Evolutionary conservation across 2,329 filamentous ascomycete species (phyloP).

Genomic region (Verticillium nubilum): DNA sequence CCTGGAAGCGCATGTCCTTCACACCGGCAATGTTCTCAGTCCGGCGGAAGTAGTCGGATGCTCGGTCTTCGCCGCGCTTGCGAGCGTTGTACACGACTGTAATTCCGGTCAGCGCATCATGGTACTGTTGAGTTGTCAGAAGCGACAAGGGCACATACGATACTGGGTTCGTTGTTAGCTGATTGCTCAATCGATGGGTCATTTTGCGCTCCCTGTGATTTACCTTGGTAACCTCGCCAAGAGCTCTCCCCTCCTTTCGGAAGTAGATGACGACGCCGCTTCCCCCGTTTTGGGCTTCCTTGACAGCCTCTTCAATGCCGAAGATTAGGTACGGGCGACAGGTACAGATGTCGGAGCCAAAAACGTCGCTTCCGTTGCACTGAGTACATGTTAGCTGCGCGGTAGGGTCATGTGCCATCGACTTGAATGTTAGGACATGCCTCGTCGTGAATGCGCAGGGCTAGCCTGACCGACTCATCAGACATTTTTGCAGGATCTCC

Average conservation of each 20-base stretch:
- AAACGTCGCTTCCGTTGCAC: conserved; percentile 97
- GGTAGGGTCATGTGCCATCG: neutral
- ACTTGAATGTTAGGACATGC: conserved; percentile 26
- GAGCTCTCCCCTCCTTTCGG: conserved; percentile 89
- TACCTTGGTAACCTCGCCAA: conserved; percentile 95
- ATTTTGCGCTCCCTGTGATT: conserved; percentile 24
- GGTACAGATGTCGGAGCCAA: conserved; percentile 96
- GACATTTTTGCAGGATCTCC: conserved; percentile 93
- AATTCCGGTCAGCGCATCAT: neutral
- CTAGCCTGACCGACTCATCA: conserved; percentile 73
- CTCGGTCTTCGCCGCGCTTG: conserved; percentile 72
- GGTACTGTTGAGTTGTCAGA: neutral
- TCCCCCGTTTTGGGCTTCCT: conserved; percentile 90
- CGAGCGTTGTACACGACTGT: conserved; percentile 68
- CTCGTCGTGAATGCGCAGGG: conserved; percentile 74
- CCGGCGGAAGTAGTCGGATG: conserved; percentile 90
- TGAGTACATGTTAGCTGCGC: conserved; percentile 16
- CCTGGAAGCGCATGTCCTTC: conserved; percentile 96
- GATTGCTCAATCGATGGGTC: neutral
- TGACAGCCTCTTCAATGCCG: conserved; percentile 95
- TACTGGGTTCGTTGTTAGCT: conserved; percentile 8
- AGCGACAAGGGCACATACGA: conserved; percentile 8
- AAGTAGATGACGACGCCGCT: conserved; percentile 98
- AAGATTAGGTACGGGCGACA: conserved; percentile 95
- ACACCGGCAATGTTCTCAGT: conserved; percentile 99